A percentile compares a stretch with the other conserved stretches of the same genome.
Evolutionary conservation across 2,329 filamentous ascomycete genomes (phyloP).

Genomic region (Apiospora malaysiana): DNA sequence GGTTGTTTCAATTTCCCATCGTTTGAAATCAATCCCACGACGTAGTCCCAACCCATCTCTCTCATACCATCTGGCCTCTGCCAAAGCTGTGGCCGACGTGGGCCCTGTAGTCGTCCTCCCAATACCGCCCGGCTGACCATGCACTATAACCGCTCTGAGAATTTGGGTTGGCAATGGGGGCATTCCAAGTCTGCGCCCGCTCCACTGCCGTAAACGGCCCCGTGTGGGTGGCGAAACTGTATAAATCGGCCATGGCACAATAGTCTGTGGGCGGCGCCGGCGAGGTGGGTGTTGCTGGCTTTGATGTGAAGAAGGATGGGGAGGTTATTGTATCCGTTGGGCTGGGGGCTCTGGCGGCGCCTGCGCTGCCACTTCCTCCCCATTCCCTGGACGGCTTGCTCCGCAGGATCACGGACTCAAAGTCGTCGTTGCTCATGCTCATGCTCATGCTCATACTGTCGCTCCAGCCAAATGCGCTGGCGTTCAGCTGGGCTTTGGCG

Average conservation of each 20-base stretch:
- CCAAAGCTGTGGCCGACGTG: not conserved
- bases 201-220: not conserved
- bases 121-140: conserved; percentile 8
- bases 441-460: conserved; percentile 5
- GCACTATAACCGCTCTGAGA: not conserved
- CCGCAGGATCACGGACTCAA: conserved; percentile 1
- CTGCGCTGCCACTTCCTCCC: not conserved
- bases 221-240: not conserved
- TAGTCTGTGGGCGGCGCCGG: not conserved
- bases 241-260: not conserved
- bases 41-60: not conserved
- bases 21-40: not conserved
- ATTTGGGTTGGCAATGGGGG: not conserved
- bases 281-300: not conserved
- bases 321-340: not conserved
- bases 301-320: not conserved
- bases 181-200: not conserved
- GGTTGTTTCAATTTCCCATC: not conserved
- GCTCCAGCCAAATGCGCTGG: conserved; percentile 13
- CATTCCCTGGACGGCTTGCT: conserved; percentile 16
- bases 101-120: not conserved
- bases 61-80: conserved; percentile 3
- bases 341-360: not conserved
- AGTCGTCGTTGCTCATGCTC: conserved; percentile 19
- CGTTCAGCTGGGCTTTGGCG: not conserved